Base-by-base conservation (phyloP, 495 filamentous ascomycete species). In the Annulohypoxylon stygium region DNA sequence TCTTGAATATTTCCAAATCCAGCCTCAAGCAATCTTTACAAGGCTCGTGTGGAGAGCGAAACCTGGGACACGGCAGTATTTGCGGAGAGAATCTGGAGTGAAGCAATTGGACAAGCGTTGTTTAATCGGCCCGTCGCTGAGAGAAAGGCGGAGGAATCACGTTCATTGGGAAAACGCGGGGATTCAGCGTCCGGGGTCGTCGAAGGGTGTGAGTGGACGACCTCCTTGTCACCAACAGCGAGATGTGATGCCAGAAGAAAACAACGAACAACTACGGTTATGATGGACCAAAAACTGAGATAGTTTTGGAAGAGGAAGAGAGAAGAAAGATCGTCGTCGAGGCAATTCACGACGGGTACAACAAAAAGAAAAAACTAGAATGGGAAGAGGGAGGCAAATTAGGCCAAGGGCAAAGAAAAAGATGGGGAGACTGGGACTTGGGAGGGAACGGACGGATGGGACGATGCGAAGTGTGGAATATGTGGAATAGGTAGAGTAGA, bases 111-210 rank as follows among this genome's bases (percentile, higher is more conserved):
- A 66, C 68, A 73, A 76, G 75, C 69, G 66, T 76, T 69, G 34
- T 53, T 74, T 75, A 78, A 77, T 78, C 77, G 77, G 77, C 77
- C 76, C 77, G 77, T 78, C 75, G 73, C 53, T 75, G 59, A 74
- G 67, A 69, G 54, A 71, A 75, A 75, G 75, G 77, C 77, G 77
- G 77, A 77, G 77, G 77, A 48, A 74, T 62, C 66, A 69, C 60
- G 65, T 60, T 75, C 77, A 78, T 78, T 70, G 50, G 76, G 75
- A 77, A 76, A 77, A 78, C 69, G 72, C 73, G 77, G 77, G 77
- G 75, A 78, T 75, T 71, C 60, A 48, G 47, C 23, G 75, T 62
- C 76, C 71, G 69, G 65, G 77, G 72, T 70, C 45, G 62, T 63
- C 20, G 62, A 54, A 53, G 51, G 59, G 71, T 30, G 30, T 30